phyloP scores from a whole-genome alignment of 108 stramenopile species.

The Conticribra guillardii region DNA sequence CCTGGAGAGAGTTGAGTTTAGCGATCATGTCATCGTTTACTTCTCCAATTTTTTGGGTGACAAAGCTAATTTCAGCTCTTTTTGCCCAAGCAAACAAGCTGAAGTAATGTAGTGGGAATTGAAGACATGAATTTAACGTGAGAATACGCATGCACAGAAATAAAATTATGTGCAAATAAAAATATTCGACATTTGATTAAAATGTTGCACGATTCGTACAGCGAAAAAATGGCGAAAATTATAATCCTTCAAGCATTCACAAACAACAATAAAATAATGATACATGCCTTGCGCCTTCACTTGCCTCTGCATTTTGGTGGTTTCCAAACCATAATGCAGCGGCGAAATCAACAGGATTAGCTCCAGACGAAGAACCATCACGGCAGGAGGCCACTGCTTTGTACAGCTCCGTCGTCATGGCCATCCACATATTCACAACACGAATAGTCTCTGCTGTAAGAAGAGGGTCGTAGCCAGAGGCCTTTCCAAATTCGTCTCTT shows the following conservation, averaged over 20 bases:
- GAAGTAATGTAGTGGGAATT: no score
- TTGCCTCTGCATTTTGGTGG: slow-evolving; percentile 44
- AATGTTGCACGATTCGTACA: no score
- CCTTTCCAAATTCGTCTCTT: slow-evolving; percentile 32
- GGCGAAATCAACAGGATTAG: slow-evolving; percentile 62
- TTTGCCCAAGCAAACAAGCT: slow-evolving; percentile 68
- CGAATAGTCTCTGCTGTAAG: slow-evolving; percentile 56
- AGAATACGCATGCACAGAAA: no score
- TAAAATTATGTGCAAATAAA: no score
- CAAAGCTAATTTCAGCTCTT: slow-evolving; percentile 52
- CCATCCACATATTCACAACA: slow-evolving; percentile 67
- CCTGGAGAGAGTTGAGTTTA: slow-evolving; percentile 48
- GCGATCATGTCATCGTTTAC: slow-evolving; percentile 35
- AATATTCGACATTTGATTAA: no score
- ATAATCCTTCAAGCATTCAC: no score
- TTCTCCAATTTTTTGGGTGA: background rate
- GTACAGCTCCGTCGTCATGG: slow-evolving; percentile 62
- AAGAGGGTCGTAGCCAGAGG: slow-evolving; percentile 29
- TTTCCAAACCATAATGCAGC: slow-evolving; percentile 82
- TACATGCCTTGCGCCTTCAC: slow-evolving; percentile 63
- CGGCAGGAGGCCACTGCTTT: slow-evolving; percentile 49
- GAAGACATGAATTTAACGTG: no score
- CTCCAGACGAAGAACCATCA: slow-evolving; percentile 9
- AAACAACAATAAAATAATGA: no score
- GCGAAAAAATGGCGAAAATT: no score